phyloP scores from a whole-genome alignment of 2,329 filamentous ascomycete species.

The Trichoderma harzianum region DNA sequence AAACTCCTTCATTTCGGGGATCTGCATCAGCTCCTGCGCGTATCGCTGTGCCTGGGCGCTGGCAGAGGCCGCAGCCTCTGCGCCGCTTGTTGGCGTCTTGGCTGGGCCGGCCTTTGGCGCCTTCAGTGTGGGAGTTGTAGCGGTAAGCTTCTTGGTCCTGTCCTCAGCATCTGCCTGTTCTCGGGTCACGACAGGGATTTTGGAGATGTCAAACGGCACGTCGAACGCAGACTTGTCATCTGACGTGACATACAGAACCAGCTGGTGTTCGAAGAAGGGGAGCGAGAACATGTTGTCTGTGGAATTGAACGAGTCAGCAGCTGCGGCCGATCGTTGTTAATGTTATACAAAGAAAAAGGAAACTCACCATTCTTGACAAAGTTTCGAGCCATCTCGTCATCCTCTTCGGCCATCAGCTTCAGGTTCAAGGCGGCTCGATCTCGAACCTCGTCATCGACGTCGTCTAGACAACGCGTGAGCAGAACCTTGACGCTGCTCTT shows the following conservation, averaged over 20 bases:
- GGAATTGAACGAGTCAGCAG: neutral
- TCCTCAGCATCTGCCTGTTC: constrained; percentile 97
- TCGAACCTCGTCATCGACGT: constrained; percentile 95
- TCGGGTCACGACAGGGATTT: constrained; percentile 87
- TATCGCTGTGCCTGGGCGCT: constrained; percentile 84
- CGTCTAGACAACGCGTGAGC: constrained; percentile 88
- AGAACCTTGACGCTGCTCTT: constrained; percentile 94
- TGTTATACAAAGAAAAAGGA: neutral
- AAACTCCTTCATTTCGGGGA: constrained; percentile 88
- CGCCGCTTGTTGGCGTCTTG: constrained; percentile 66
- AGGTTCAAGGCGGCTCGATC: constrained; percentile 93
- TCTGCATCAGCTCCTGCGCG: constrained; percentile 77
- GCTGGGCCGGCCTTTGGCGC: constrained; percentile 76
- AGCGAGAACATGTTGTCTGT: constrained; percentile 92
- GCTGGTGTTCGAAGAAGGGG: constrained; percentile 91
- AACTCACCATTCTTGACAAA: constrained; percentile 86
- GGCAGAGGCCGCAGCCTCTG: constrained; percentile 72
- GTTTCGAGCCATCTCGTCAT: constrained; percentile 77
- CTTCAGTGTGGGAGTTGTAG: constrained; percentile 88
- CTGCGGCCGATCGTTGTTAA: constrained; percentile 17
- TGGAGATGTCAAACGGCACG: constrained; percentile 82
- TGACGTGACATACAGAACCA: constrained; percentile 95
- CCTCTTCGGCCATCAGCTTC: constrained; percentile 86
- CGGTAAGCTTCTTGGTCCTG: constrained; percentile 93
- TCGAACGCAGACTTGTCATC: constrained; percentile 84